Evolutionary conservation across 163 green algal species (phyloP), one percentile per base, ranked within the genome.

Genomic region (Volvox carteri): DNA sequence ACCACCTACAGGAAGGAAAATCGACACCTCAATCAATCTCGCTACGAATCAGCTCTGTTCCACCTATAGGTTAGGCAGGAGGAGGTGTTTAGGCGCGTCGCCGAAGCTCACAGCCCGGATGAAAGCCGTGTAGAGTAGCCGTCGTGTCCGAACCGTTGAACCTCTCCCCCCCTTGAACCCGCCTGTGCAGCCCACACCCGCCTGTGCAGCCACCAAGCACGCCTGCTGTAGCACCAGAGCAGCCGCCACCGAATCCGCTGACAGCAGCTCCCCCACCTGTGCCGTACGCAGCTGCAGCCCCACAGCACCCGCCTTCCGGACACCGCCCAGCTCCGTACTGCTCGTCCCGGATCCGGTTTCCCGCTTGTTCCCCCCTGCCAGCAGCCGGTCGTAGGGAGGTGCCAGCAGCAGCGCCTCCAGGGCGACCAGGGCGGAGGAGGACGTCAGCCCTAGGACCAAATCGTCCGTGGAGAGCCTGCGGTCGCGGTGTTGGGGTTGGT

Each of bases 201-300:
- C 76, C 86, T 90, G 76, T 25, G 86, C 78, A 11, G 76, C 76
- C 42, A 85, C 70, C 33, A 67, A 76, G 65, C 86, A 90, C 16
- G 86, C 86, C 76, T 90, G 86, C 48, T 90, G 48, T 76, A 90
- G 78, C 67, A 78, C 86, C 86, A 86, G 77, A 19, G 77, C 44
- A 37, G 78, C 75, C 77, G 48, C 67, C 76, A 84, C 33, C n/a
- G 65, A 58, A 46, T 86, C 86, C 9, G 41, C 60, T 4, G 35
- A 65, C 75, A 90, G 44, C 73, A 78, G n/a, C 73, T 37, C 0
- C 41, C 23, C 74, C 73, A 79, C 74, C 16, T 37, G n/a, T 0
- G 50, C 39, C 23, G 76, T 90, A 12, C 75, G 41, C 52, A 91
- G 70, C 41, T 42, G 25, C 78, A 91, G 83, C 3, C 83, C 83